Base-by-base conservation (phyloP, 2,329 filamentous ascomycete species). In the Scytalidium lignicola region DNA sequence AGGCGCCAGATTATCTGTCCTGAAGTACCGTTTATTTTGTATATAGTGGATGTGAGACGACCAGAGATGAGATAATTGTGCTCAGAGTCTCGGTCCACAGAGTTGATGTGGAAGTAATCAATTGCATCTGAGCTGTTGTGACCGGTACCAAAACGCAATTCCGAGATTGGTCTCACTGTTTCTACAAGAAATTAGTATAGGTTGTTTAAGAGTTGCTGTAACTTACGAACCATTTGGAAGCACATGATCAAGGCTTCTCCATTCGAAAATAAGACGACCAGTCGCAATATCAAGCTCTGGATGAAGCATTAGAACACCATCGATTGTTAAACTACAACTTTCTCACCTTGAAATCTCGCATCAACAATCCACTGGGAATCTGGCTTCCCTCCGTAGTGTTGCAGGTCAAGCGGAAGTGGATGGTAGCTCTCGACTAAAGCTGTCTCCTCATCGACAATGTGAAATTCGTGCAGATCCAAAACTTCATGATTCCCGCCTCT, bases 81-180 rank as follows among this genome's bases (percentile, higher is more conserved):
- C 1, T 67, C 62, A 3, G 58, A 53, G 53, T 76, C 73, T 60
- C 78, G 77, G 58, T 74, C 72, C 49, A 78, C 65, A 41, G 72
- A 74, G 61, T 77, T 79, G 60, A 80, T 72, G 59, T 79, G 76
- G 63, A 79, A 78, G 60, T 73, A 79, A 56, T 80, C 76, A 67
- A 71, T 79, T 1, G 74, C 48, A 32, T 44, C 43, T 19, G 56
- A 62, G 20, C 28, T 37, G 15, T 37, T 37, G 15, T 37, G n/a
- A 37, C 32, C 32, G n/a, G 19, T 26, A 4, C 26, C 43, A 23
- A 51, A 49, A 43, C 18, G 13, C 39, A 23, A 18, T 15, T 26
- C 22, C 32, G n/a, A 8, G n/a, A 46, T 41, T 17, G 45, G 20
- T 23, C 3, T 28, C 10, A 21, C 26, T 22, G 29, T n/a, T 64